phyloP scores from a whole-genome alignment of 2,329 filamentous ascomycete species.

The Paecilomyces dactylethromorphus region DNA sequence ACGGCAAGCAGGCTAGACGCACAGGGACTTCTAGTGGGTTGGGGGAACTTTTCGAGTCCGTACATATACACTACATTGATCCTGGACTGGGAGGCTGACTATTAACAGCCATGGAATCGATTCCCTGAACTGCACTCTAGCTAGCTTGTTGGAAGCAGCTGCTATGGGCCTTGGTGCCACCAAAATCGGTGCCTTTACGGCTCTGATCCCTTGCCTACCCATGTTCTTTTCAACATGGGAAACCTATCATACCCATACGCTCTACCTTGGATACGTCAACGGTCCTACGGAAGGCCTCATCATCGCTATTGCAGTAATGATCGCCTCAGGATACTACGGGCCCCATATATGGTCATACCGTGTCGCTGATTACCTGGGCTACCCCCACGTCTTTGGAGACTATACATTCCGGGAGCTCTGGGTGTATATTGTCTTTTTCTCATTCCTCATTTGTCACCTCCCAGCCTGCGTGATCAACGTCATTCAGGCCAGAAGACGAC shows the following conservation, averaged over 20 bases:
- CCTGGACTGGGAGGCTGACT: slow-evolving; percentile 15
- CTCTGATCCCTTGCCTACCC: slow-evolving; percentile 80
- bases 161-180: slow-evolving; percentile 87
- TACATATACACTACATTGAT: slow-evolving; percentile 9
- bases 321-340: slow-evolving; percentile 78
- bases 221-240: slow-evolving; percentile 99
- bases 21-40: slow-evolving; percentile 92
- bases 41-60: slow-evolving; percentile 87
- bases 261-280: slow-evolving; percentile 95
- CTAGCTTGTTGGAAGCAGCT: slow-evolving; percentile 81
- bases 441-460: slow-evolving; percentile 67
- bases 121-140: slow-evolving; percentile 93
- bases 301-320: slow-evolving; percentile 80
- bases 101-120: slow-evolving; percentile 77
- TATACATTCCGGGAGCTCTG: slow-evolving; percentile 81
- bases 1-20: slow-evolving; percentile 92
- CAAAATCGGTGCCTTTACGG: slow-evolving; percentile 81
- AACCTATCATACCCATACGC: slow-evolving; percentile 95
- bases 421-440: slow-evolving; percentile 63
- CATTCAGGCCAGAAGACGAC: slow-evolving; percentile 62
- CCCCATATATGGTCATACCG: slow-evolving; percentile 79
- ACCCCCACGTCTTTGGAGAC: slow-evolving; percentile 58
- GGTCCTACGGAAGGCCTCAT: slow-evolving; percentile 93
- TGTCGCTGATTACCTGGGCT: slow-evolving; percentile 63
- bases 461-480: slow-evolving; percentile 90